These are phyloP conservation scores for Colletotrichum sp. DNA, from an alignment of 2,329 filamentous ascomycete genomes.

Conservation along the genomic window DNA sequence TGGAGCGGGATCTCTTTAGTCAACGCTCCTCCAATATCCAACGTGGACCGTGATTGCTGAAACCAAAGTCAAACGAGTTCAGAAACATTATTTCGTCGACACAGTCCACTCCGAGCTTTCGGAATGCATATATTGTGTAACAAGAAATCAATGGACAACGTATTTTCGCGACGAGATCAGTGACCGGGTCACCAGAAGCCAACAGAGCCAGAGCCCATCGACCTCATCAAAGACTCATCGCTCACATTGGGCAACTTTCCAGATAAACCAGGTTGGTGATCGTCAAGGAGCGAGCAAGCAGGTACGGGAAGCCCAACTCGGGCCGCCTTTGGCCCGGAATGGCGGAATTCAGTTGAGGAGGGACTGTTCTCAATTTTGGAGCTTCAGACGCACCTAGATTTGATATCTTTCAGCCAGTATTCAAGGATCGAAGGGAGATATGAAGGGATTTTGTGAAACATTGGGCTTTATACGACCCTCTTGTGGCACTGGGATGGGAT, in stretches of 20 bases:
- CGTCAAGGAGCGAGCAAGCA: neutral
- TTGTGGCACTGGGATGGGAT: neutral
- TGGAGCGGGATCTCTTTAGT: neutral
- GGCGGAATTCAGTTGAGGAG: neutral
- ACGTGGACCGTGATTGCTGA: neutral
- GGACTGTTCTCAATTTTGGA: rapidly evolving
- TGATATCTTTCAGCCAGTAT: neutral
- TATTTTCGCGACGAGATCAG: neutral
- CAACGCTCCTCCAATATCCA: neutral
- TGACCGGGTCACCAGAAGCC: neutral
- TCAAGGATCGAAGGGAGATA: neutral
- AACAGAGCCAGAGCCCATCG: neutral
- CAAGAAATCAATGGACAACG: neutral
- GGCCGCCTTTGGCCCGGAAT: neutral
- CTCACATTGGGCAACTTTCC: neutral
- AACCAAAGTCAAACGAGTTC: rapidly evolving
- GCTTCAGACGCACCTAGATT: neutral
- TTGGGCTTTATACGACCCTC: neutral
- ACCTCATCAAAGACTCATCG: rapidly evolving
- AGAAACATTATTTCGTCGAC: neutral
- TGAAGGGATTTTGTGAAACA: neutral
- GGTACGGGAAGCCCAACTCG: neutral
- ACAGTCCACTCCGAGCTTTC: neutral
- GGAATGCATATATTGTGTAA: neutral
- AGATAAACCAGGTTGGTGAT: rapidly evolving